Base-by-base conservation (phyloP, 1,139 yeast species). In the Hansenula lynferdii region DNA sequence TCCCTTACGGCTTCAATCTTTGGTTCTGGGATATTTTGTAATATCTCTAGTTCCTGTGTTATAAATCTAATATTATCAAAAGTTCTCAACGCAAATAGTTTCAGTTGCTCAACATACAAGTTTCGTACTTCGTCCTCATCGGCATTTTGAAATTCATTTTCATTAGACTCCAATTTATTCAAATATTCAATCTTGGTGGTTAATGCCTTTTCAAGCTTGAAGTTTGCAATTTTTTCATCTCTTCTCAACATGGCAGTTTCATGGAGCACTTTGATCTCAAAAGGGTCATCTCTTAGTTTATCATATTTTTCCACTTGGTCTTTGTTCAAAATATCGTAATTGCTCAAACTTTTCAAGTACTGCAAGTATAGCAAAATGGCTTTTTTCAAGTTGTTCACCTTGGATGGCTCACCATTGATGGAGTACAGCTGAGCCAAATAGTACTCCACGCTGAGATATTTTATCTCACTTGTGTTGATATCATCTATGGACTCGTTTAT, bases 161-260 rank as follows among this genome's bases (percentile, higher is more conserved):
- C 64, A 17, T 55, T 50, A 8, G 45, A 49, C 35, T 52, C 55
- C 23, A 46, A 49, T 36, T 47, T 44, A 35, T 70, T 71, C 22
- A 79, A 54, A 3, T 57, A 44, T 12, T 55, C 44, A 5, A 85
- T 50, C 44, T 70, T 70, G 2, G 48, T 54, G n/a, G 60, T 64
- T 38, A 85, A 61, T 27, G 70, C 72, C 53, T 75, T 79, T 48
- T 81, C 89, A 21, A 68, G 58, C 53, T 75, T 81, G 58, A 70
- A 84, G 49, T 76, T 72, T 19, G 75, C 82, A 42, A 90, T 86
- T 58, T 89, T 90, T 39, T 76, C 83, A 19, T 80, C 80, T 47
- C 96, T 67, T 48, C 75, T 71, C 21, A 64, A 57, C 16, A 74
- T 69, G 0, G 94, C 77, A 2, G 51, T 54, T 6, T 61, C 54